phyloP scores from a whole-genome alignment of 768 basidiomycete species.

The Tylopilus vinaceipallidus region DNA sequence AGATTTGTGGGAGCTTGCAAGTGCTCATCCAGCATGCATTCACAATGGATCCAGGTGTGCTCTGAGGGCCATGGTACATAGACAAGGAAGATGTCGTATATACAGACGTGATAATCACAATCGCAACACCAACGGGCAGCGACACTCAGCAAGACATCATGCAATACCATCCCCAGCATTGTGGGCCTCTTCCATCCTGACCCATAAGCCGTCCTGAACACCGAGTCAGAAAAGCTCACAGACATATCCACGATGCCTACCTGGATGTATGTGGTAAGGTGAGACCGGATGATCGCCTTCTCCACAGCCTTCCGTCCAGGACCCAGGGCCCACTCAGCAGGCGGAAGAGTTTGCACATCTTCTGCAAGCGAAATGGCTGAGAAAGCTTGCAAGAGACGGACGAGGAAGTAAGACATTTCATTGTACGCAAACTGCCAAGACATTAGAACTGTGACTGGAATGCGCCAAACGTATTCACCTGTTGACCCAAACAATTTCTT shows the following conservation, averaged over 20 bases:
- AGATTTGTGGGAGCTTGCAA: no score
- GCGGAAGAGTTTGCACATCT: slow-evolving; percentile 47
- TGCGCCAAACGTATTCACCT: slow-evolving; percentile 15
- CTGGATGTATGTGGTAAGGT: slow-evolving; percentile 53
- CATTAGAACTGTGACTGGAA: not conserved
- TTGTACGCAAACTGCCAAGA: slow-evolving; percentile 58
- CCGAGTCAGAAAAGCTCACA: not conserved
- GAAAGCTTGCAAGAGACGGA: slow-evolving; percentile 57
- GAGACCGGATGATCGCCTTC: slow-evolving; percentile 42
- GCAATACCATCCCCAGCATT: not conserved
- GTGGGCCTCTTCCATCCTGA: slow-evolving; percentile 23
- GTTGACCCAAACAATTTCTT: slow-evolving; percentile 38
- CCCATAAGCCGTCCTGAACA: slow-evolving; percentile 25
- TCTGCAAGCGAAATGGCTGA: slow-evolving; percentile 42
- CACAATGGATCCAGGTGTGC: no score
- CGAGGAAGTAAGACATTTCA: slow-evolving; percentile 61
- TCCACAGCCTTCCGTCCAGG: slow-evolving; percentile 43
- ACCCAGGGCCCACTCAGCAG: slow-evolving; percentile 40
- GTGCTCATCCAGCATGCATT: no score
- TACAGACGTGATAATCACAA: no score
- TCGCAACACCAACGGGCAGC: no score
- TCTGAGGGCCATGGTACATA: no score
- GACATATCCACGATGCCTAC: slow-evolving; percentile 21
- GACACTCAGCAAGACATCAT: no score
- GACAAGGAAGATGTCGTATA: no score